Evolutionary conservation across 495 filamentous ascomycete genomes (phyloP).

Genomic region (Neurospora sp.): DNA sequence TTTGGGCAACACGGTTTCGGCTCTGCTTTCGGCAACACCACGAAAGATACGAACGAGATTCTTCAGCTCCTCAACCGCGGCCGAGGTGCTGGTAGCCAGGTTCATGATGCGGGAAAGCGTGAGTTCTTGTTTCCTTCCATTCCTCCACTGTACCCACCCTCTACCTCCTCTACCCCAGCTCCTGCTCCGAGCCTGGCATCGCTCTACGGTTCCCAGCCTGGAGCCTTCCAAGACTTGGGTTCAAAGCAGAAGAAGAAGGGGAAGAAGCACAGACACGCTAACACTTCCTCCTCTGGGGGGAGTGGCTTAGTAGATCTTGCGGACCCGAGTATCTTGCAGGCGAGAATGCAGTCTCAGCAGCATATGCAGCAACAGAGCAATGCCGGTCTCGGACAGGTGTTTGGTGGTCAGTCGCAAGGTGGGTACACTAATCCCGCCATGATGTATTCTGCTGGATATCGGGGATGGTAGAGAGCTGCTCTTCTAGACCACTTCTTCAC

Average conservation of each 20-base stretch:
- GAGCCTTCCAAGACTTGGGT: slow-evolving; percentile 73
- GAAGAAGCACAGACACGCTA: slow-evolving; percentile 99
- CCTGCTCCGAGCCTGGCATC: slow-evolving; percentile 77
- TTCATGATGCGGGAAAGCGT: slow-evolving; percentile 84
- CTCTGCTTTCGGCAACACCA: slow-evolving; percentile 40
- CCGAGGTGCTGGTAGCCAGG: slow-evolving; percentile 49
- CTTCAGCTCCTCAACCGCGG: slow-evolving; percentile 67
- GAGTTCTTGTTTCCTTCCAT: slow-evolving; percentile 73
- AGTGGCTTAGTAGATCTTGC: slow-evolving; percentile 97
- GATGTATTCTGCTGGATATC: slow-evolving; percentile 74
- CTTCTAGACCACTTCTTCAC: neutral
- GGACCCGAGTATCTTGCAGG: slow-evolving; percentile 98
- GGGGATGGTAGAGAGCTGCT: slow-evolving; percentile 51
- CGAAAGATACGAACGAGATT: slow-evolving; percentile 66
- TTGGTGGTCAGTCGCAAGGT: slow-evolving; percentile 92
- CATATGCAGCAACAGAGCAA: slow-evolving; percentile 66
- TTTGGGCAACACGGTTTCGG: slow-evolving; percentile 68
- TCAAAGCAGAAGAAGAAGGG: slow-evolving; percentile 99
- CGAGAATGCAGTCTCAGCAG: slow-evolving; percentile 83
- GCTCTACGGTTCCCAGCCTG: slow-evolving; percentile 81
- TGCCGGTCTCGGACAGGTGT: slow-evolving; percentile 79
- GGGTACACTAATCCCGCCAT: slow-evolving; percentile 88
- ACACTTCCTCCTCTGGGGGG: slow-evolving; percentile 98
- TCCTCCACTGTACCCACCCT: slow-evolving; percentile 64
- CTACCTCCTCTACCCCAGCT: slow-evolving; percentile 76